These are phyloP conservation scores for Dalechampia spathulata DNA, from an alignment of 441 rosid species.

Conservation along the genomic window DNA sequence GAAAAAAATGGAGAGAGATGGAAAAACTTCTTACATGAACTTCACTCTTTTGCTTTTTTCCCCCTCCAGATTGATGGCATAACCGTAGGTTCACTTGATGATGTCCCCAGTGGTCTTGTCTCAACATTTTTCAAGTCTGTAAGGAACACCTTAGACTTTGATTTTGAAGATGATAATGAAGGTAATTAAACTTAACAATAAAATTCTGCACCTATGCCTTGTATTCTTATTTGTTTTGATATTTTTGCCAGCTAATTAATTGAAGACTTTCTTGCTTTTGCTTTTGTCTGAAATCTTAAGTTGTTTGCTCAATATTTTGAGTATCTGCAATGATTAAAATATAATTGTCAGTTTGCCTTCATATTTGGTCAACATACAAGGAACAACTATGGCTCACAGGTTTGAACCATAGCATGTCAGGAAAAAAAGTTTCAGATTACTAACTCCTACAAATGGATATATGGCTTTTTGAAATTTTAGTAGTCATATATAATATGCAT, in stretches of 20 bases:
- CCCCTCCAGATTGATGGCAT: slow-evolving; percentile 68
- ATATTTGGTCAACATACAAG: not conserved
- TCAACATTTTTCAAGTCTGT: slow-evolving; percentile 75
- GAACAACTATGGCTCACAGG: too few relatives aligned
- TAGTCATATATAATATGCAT: not conserved
- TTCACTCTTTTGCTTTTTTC: slow-evolving; percentile 15
- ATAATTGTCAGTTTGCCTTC: not conserved
- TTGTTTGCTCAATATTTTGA: too few relatives aligned
- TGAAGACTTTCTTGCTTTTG: not conserved
- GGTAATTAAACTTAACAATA: slow-evolving; percentile 33
- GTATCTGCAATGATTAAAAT: not conserved
- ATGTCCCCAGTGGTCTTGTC: slow-evolving; percentile 59
- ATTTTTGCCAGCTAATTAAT: not conserved
- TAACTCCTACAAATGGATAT: not conserved
- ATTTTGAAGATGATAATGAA: slow-evolving; percentile 87
- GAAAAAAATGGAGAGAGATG: not conserved
- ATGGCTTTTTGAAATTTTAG: not conserved
- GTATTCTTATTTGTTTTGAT: not conserved
- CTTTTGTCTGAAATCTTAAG: not conserved
- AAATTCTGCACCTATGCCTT: not conserved
- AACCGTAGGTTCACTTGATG: slow-evolving; percentile 71
- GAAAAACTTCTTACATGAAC: not conserved
- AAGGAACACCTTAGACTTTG: slow-evolving; percentile 86
- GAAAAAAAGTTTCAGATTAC: not conserved
- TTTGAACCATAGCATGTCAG: not conserved